These are phyloP conservation scores for Bolboschoenus planiculmis DNA, from an alignment of 176 grass and related monocot genomes.

Conservation along the genomic window DNA sequence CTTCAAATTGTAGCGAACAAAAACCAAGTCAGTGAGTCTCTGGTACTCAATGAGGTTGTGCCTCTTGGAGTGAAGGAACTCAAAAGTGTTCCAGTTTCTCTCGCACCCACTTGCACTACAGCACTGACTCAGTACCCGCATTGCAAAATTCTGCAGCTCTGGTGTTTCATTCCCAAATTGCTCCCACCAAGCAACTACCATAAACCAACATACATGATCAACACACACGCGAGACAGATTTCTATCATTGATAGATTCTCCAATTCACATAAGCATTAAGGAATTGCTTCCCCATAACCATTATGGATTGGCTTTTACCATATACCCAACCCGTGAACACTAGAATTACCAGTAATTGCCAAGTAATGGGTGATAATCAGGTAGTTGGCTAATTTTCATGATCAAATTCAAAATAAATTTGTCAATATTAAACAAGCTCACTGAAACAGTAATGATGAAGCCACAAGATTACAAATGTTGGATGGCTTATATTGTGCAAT, in stretches of 20 bases:
- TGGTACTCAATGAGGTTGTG: slow-evolving; percentile 37
- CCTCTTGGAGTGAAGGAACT: slow-evolving; percentile 35
- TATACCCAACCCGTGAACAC: neutral
- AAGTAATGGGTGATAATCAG: neutral
- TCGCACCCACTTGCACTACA: slow-evolving; percentile 51
- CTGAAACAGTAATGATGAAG: neutral
- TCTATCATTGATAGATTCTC: neutral
- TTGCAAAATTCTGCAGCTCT: slow-evolving; percentile 46
- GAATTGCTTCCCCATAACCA: neutral
- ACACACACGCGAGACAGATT: neutral
- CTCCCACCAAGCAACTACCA: slow-evolving; percentile 52
- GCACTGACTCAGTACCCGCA: slow-evolving; percentile 47
- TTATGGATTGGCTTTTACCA: neutral
- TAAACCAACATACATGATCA: slow-evolving; percentile 15
- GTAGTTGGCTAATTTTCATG: neutral
- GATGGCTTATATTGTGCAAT: neutral
- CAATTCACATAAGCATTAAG: neutral
- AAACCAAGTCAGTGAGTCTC: slow-evolving; percentile 29
- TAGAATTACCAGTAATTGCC: neutral
- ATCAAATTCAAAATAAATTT: neutral
- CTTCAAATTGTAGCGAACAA: slow-evolving; percentile 44
- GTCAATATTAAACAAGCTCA: neutral
- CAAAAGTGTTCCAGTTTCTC: slow-evolving; percentile 41
- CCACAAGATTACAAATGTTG: neutral
- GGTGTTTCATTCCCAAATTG: slow-evolving; percentile 46